Evolutionary conservation across 2,329 filamentous ascomycete genomes (phyloP), one percentile per base, ranked within the genome.

Genomic region (Phaeosphaeria sp.): DNA sequence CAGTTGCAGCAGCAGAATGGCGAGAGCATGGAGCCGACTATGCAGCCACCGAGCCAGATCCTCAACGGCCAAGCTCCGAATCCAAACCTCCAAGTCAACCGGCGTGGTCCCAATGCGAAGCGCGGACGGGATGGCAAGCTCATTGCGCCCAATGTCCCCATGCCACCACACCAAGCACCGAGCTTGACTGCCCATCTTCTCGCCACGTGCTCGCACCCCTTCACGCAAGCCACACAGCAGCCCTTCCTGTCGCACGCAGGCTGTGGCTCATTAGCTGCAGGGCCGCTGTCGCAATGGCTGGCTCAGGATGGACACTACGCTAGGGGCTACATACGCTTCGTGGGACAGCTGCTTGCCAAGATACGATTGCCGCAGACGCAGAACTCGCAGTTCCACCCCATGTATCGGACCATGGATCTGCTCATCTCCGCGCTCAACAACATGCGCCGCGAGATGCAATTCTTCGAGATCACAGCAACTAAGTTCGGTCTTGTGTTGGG

Each of bases 251-350:
- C 80, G 11, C 82, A 86, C 48, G 89, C 89, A 6, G 89, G 89
- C 15, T 80, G 82, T 54, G 89, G 90, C 21, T 84, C 82, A 0
- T 78, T 90, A 18, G 78, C 84, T 18, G 86, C 86, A 49, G 68
- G 79, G 0, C 77, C 81, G 1, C 79, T 92, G 11, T 83, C 84
- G 20, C 81, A 83, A 73, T 92, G 90, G 90, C 85, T 92, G 44
- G 85, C 87, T 13, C 89, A 91, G 74, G 89, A 92, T 74, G 82
- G 87, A 8, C 84, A 92, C 57, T 90, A 91, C 76, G 87, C 89
- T 33, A 87, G 90, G 62, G 85, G 86, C 50, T 91, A 91, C 75
- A 84, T 91, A 65, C 82, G 84, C 24, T 91, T 90, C 65, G 84
- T 88, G 21, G 88, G 88, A 8, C 79, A 82, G n/a, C 76, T 91